A percentile compares a stretch with the other conserved stretches of the same genome.
Conservation (phyloP, 495 filamentous ascomycete genomes). For the Tuber umbilicatum region DNA sequence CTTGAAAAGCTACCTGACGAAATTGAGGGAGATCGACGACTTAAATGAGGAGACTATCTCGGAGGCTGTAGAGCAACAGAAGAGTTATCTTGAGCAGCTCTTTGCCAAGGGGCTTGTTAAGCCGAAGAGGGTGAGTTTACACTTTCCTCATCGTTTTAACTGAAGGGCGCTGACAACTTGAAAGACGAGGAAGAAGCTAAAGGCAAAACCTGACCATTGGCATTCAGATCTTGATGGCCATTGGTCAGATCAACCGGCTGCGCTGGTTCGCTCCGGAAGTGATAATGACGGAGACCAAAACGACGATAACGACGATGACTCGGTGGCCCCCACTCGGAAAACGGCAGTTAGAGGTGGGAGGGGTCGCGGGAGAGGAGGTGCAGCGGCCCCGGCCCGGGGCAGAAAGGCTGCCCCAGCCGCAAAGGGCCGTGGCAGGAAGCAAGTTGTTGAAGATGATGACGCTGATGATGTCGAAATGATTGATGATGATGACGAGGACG, state of each 20-base stretch:
- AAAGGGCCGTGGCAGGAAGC: conserved; percentile 49
- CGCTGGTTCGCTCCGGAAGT: conserved; percentile 50
- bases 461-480: conserved; percentile 44
- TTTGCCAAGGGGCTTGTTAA: conserved; percentile 64
- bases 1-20: conserved; percentile 65
- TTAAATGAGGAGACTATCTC: conserved; percentile 61
- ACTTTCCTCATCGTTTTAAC: background rate
- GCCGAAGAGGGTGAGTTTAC: conserved; percentile 45
- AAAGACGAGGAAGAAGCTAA: conserved; percentile 57
- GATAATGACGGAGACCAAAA: conserved; percentile 47
- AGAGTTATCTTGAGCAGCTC: conserved; percentile 61
- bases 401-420: conserved; percentile 46
- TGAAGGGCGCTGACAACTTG: conserved; percentile 20
- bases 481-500: conserved; percentile 55
- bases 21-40: conserved; percentile 63
- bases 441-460: conserved; percentile 55
- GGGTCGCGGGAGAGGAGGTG: conserved; percentile 41
- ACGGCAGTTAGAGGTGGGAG: conserved; percentile 37
- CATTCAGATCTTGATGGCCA: conserved; percentile 76
- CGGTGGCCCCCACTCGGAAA: conserved; percentile 41
- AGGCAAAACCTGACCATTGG: conserved; percentile 73
- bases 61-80: conserved; percentile 64
- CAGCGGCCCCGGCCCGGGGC: conserved; percentile 45
- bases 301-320: conserved; percentile 36
- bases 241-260: conserved; percentile 75